phyloP scores from a whole-genome alignment of 768 basidiomycete species.

The Erythrobasidium yunnanense region DNA sequence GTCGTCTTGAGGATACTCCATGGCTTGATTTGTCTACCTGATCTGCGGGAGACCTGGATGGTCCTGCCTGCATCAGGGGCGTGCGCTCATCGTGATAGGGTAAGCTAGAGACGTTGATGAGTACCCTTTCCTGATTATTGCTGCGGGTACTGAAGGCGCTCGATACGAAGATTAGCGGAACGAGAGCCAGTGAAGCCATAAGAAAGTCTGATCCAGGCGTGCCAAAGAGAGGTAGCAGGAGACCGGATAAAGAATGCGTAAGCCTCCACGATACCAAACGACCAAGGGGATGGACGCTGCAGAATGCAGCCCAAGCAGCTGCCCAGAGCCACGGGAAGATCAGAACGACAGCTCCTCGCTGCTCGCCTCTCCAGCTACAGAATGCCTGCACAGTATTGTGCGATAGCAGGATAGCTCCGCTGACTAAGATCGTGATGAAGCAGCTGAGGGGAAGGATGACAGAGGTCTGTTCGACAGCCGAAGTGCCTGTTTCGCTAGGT shows the following conservation, averaged over 20 bases:
- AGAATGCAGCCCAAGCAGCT: constrained; percentile 1
- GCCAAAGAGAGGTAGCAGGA: neutral
- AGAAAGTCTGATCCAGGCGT: neutral
- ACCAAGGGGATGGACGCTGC: neutral
- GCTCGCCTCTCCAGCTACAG: neutral
- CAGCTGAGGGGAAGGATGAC: neutral
- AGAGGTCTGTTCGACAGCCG: neutral
- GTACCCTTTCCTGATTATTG: neutral
- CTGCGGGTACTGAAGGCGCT: neutral
- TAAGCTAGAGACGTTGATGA: constrained; percentile 18
- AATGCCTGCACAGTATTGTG: no score
- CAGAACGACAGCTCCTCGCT: neutral
- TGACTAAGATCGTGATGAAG: neutral
- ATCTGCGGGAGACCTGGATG: neutral
- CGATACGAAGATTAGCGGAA: neutral
- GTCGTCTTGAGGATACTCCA: neutral
- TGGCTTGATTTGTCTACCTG: neutral
- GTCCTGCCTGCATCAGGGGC: neutral
- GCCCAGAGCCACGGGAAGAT: constrained; percentile 10
- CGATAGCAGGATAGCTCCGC: neutral
- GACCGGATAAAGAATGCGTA: neutral
- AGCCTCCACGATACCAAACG: constrained; percentile 11
- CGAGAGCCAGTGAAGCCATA: neutral
- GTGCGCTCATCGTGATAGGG: neutral
- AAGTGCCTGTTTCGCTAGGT: neutral